Base-by-base conservation (phyloP, 2,329 filamentous ascomycete species). In the Exophiala xenobiotica region DNA sequence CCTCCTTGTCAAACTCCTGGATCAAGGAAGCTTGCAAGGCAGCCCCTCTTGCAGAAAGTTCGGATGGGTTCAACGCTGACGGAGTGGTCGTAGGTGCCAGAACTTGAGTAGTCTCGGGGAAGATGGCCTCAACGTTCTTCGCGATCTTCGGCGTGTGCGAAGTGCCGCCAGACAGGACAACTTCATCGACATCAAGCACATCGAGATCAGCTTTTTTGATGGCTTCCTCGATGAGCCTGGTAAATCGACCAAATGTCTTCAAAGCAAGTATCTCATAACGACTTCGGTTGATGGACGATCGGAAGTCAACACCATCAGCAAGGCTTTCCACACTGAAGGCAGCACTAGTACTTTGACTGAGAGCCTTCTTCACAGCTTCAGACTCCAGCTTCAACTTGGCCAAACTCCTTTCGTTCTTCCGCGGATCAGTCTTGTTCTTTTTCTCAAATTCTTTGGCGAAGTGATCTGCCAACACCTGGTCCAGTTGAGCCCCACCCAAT, bases 361-460 rank as follows among this genome's bases (percentile, higher is more conserved):
- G 82, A 18, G 91, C 85, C 77, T 93, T 93, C 81, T 95, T 96
- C 63, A 91, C 86, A 42, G 85, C 81, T 75, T 99, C 93, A 59
- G 90, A 82, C 77, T 97, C 93, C 41, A 90, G 79, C 73, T 90
- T 92, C 61, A 99, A 78, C 80, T 97, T 99, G 56, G 93, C 91
- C 63, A 96, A 75, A 64, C 87, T 87, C 64, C 85, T 85, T 49
- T 85, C 78, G 68, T 93, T 89, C 67, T 85, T 80, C 62, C 91
- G 82, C 18, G 93, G 93, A 71, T 97, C 93, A 51, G 82, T 82
- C 75, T 85, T 86, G 81, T 97, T 83, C 80, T 95, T 96, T 82
- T 99, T 97, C 67, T 93, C 81, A 75, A 99, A 99, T 74, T 99
- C 93, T 80, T 99, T 99, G 63, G 92, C 88, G 64, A 97, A 96